A percentile compares a stretch with the other conserved stretches of the same genome.
Evolutionary conservation across 345 rosid genomes (phyloP).

Genomic region (Iberis pinnata): DNA sequence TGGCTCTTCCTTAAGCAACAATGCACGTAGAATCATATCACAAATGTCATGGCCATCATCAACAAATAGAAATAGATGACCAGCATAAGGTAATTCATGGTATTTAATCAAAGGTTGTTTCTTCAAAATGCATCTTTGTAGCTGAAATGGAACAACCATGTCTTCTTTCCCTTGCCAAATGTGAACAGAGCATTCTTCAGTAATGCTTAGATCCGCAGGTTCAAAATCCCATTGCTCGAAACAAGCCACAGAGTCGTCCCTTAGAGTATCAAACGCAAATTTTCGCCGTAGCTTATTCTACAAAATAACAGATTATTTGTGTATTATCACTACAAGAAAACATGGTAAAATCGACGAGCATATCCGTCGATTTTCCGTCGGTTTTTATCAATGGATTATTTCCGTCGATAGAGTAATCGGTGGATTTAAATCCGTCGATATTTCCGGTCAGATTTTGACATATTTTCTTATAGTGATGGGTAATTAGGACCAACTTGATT

Average conservation of each 20-base stretch:
- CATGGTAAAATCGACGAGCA: no score
- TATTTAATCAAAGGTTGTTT: constrained; percentile 69
- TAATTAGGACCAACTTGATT: no score
- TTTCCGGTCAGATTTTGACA: no score
- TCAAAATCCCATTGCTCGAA: constrained; percentile 87
- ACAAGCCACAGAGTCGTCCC: constrained; percentile 43
- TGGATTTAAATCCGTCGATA: no score
- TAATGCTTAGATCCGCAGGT: constrained; percentile 47
- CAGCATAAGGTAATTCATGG: constrained; percentile 73
- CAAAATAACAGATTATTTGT: no score
- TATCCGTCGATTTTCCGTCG: no score
- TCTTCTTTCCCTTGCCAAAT: constrained; percentile 84
- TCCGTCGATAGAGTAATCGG: no score
- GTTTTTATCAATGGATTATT: no score
- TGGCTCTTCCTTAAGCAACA: constrained; percentile 55
- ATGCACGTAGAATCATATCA: constrained; percentile 50
- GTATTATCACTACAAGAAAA: no score
- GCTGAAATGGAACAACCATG: constrained; percentile 71
- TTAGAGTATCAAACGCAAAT: constrained; percentile 50
- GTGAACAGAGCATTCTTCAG: constrained; percentile 40
- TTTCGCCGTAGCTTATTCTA: constrained; percentile 46
- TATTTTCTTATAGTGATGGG: no score
- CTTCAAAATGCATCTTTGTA: constrained; percentile 48
- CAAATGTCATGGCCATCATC: no score
- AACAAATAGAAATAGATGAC: no score